phyloP scores from a whole-genome alignment of 495 filamentous ascomycete species.

The Podospora anserina region DNA sequence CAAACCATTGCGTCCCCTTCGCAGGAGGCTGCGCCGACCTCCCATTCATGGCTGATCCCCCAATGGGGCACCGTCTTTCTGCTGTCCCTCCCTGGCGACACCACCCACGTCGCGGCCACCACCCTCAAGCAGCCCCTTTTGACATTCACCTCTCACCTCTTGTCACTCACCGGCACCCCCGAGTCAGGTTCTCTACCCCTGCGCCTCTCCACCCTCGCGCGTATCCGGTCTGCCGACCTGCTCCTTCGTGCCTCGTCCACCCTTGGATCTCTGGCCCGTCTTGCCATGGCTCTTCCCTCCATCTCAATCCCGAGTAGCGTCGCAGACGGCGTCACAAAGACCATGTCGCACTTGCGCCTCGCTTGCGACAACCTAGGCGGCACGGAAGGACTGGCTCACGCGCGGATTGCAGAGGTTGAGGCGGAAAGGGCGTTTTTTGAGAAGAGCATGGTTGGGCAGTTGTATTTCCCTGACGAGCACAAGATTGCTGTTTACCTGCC shows the following conservation, averaged over 20 bases:
- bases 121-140: conserved; percentile 74
- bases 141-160: conserved; percentile 87
- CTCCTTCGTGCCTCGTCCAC: conserved; percentile 89
- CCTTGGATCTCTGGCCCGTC: conserved; percentile 83
- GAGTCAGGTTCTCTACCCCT: conserved; percentile 75
- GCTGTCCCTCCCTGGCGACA: conserved; percentile 57
- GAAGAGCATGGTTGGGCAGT: conserved; percentile 97
- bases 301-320: conserved; percentile 89
- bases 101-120: conserved; percentile 38
- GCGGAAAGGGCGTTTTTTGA: conserved; percentile 97
- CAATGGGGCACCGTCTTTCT: conserved; percentile 95
- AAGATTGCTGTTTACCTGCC: conserved; percentile 97
- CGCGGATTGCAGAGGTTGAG: conserved; percentile 78
- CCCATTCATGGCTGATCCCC: conserved; percentile 87
- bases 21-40: conserved; percentile 47
- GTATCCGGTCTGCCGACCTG: conserved; percentile 80
- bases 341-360: conserved; percentile 67
- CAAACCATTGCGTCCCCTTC: conserved; percentile 41
- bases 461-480: conserved; percentile 97
- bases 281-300: conserved; percentile 78
- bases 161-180: conserved; percentile 84
- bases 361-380: conserved; percentile 72
- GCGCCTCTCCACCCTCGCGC: conserved; percentile 76
- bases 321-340: conserved; percentile 76
- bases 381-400: conserved; percentile 62